Conservation (phyloP, 108 stramenopile species). For the Fragilaria crotonensis region DNA sequence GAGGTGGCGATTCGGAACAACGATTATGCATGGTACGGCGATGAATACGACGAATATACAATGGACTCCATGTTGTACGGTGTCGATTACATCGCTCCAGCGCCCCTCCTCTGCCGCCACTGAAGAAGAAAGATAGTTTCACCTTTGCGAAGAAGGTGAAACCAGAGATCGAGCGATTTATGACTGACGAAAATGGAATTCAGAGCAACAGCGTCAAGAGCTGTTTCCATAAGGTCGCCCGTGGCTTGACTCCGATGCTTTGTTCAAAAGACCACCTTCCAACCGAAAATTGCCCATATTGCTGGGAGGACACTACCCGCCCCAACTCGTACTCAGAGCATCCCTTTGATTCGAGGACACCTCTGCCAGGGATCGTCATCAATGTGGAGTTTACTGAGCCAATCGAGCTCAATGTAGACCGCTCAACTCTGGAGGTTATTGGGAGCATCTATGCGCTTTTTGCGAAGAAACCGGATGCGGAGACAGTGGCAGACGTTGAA, state of each 20-base stretch:
- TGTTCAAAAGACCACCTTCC: constrained; percentile 45
- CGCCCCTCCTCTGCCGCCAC: constrained; percentile 27
- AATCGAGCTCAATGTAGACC: constrained; percentile 66
- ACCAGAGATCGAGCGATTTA: constrained; percentile 18
- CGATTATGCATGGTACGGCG: constrained; percentile 18
- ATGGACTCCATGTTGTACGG: constrained; percentile 67
- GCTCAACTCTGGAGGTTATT: constrained; percentile 40
- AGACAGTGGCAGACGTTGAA: constrained; percentile 1
- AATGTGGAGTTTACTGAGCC: constrained; percentile 52
- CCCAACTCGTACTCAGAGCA: constrained; percentile 3
- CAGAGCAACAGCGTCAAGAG: constrained; percentile 48
- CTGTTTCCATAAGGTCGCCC: constrained; percentile 52
- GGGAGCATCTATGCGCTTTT: constrained; percentile 40
- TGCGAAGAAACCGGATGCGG: constrained; percentile 8
- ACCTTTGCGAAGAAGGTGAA: constrained; percentile 1
- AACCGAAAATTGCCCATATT: constrained; percentile 39
- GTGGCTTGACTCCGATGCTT: constrained; percentile 29
- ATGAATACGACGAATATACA: constrained; percentile 43
- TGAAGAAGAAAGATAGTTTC: constrained; percentile 2
- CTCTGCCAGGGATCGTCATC: constrained; percentile 64
- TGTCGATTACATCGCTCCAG: constrained; percentile 56
- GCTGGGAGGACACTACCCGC: constrained; percentile 24
- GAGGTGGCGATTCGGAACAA: constrained; percentile 12
- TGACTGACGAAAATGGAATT: constrained; percentile 45
- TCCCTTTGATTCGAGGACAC: constrained; percentile 35